A percentile compares a stretch with the other conserved stretches of the same genome.
Conservation (phyloP, 169 alveolate species). For the Plasmodium yoelii region DNA sequence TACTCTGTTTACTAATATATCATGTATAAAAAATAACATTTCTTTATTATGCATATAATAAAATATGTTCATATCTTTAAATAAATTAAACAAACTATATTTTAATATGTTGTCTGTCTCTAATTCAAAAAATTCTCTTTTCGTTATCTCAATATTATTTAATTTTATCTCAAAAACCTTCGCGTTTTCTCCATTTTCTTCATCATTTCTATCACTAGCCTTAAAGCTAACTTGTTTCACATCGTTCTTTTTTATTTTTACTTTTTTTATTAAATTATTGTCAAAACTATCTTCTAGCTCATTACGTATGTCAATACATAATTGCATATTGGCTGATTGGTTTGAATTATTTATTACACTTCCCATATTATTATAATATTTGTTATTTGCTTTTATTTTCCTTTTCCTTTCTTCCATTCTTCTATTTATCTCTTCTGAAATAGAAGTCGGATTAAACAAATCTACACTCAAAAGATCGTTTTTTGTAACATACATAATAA, state of each 20-base stretch:
- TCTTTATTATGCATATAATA: conserved; percentile 4
- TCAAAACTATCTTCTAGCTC: too few relatives aligned
- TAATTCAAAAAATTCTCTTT: neutral
- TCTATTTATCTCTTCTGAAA: neutral
- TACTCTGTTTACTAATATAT: conserved; percentile 34
- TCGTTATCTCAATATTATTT: conserved; percentile 5
- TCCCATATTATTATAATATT: too few relatives aligned
- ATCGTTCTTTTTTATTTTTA: neutral
- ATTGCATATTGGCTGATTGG: too few relatives aligned
- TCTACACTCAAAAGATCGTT: conserved; percentile 8
- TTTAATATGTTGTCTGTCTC: conserved; percentile 5
- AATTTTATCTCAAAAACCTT: conserved; percentile 2
- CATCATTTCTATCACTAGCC: neutral
- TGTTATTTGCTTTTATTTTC: neutral
- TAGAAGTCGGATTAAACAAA: conserved; percentile 21
- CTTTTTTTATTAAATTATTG: neutral
- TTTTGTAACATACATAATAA: conserved; percentile 8
- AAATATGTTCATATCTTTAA: conserved; percentile 29
- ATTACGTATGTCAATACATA: neutral
- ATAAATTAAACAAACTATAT: conserved; percentile 23
- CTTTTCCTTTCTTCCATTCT: neutral
- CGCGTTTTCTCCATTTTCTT: neutral
- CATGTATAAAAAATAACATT: conserved; percentile 21
- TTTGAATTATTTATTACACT: too few relatives aligned
- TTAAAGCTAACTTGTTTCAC: too few relatives aligned